phyloP scores from a whole-genome alignment of 176 grass and related monocot genomes.

The Paspalum vaginatum region DNA sequence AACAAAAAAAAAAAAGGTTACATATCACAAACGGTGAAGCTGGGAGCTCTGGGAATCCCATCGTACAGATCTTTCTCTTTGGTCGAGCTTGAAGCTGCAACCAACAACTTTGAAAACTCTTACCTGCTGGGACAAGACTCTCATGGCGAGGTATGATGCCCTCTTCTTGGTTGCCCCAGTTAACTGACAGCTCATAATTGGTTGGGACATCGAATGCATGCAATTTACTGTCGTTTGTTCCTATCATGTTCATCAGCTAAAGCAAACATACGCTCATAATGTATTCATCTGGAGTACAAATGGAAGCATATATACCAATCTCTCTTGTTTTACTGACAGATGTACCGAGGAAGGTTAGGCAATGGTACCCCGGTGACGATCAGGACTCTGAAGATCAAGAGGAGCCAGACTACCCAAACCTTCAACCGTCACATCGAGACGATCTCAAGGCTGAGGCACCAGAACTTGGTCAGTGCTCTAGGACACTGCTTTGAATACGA shows the following conservation, averaged over 20 bases:
- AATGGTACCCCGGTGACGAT: constrained; percentile 78
- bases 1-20: constrained; percentile 59
- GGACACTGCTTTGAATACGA: constrained; percentile 95
- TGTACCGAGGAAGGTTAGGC: constrained; percentile 74
- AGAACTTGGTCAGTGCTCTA: constrained; percentile 76
- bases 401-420: constrained; percentile 60
- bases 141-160: constrained; percentile 62
- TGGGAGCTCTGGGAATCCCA: constrained; percentile 85
- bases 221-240: background rate
- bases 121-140: constrained; percentile 76
- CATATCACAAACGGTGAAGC: constrained; percentile 80
- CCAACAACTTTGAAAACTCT: constrained; percentile 91
- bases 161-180: background rate
- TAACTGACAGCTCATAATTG: background rate
- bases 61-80: constrained; percentile 82
- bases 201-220: constrained; percentile 10
- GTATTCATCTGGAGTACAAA: background rate
- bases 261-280: background rate
- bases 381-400: constrained; percentile 85
- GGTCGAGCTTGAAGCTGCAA: constrained; percentile 88
- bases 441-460: constrained; percentile 88
- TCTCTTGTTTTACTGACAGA: constrained; percentile 49
- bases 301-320: background rate
- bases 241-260: background rate
- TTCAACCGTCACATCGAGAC: constrained; percentile 82